A percentile compares a stretch with the other conserved stretches of the same genome.
Evolutionary conservation across 495 filamentous ascomycete genomes (phyloP).

Genomic region (Annulohypoxylon maeteangense): DNA sequence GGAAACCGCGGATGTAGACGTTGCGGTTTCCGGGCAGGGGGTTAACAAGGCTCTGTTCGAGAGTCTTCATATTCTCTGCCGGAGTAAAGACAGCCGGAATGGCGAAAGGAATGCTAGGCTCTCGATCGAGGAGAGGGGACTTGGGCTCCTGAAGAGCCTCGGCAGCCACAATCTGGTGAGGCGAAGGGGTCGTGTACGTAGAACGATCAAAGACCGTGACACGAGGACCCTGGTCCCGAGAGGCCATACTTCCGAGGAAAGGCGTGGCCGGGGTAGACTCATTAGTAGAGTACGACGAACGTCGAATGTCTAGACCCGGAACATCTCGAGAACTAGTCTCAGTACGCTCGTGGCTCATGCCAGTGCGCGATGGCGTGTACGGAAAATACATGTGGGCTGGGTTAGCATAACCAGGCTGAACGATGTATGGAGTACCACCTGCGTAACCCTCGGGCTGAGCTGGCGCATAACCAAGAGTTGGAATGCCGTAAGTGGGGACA

Average conservation of each 20-base stretch:
- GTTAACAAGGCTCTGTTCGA: slow-evolving; percentile 92
- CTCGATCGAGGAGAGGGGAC: slow-evolving; percentile 70
- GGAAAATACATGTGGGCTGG: slow-evolving; percentile 52
- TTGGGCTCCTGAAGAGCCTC: slow-evolving; percentile 59
- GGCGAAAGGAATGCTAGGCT: slow-evolving; percentile 86
- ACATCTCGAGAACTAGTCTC: slow-evolving; percentile 60
- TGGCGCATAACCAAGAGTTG: slow-evolving; percentile 43
- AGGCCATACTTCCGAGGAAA: slow-evolving; percentile 65
- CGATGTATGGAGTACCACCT: slow-evolving; percentile 36
- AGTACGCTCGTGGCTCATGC: slow-evolving; percentile 50
- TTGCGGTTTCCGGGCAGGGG: slow-evolving; percentile 86
- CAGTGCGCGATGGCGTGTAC: slow-evolving; percentile 59
- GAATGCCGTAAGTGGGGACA: slow-evolving; percentile 23
- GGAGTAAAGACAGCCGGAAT: slow-evolving; percentile 86
- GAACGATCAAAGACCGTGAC: slow-evolving; percentile 71
- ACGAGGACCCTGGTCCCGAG: slow-evolving; percentile 61
- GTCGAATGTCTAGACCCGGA: slow-evolving; percentile 68
- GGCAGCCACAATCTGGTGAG: slow-evolving; percentile 64
- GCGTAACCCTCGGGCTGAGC: slow-evolving; percentile 35
- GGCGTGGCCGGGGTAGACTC: slow-evolving; percentile 72
- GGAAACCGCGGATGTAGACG: slow-evolving; percentile 96
- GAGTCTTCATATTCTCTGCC: slow-evolving; percentile 77
- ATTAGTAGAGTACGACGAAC: slow-evolving; percentile 74
- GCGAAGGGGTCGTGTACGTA: slow-evolving; percentile 70
- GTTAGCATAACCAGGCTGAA: slow-evolving; percentile 37